Evolutionary conservation across 345 rosid genomes (phyloP), one percentile per base, ranked within the genome.

Genomic region (Citrus unshiu): DNA sequence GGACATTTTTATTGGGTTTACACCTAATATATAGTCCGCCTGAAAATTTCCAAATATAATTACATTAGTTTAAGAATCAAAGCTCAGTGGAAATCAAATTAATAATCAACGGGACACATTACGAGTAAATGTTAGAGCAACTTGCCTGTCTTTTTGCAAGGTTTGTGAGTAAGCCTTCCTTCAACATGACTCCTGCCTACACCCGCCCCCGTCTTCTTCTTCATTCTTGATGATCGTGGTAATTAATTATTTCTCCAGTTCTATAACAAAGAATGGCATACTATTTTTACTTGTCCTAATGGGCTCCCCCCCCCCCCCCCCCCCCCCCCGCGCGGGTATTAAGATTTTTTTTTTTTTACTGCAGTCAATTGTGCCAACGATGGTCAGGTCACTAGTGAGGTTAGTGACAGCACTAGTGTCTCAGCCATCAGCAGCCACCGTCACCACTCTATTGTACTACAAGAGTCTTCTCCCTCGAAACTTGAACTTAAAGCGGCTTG

Each of bases 11-110:
- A 86, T 79, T 43, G 96, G 93, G 78, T 93, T 95, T 32, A 77
- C 88, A 1, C 98, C 97, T 32, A 95, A 83, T 29, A 95, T 89
- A 83, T 95, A 93, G 79, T 95, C 95, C 24, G 92, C 93, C 91
- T 90, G 80, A 72, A 78, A 54, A 22, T 43, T n/a, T 10, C 30
- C 30, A 24, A 24, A n/a, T 46, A 30, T 19, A 29, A 66, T 22
- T 79, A 40, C 63, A 51, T 57, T 39, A 58, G 40, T 25, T 9
- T 12, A 16, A 37, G 34, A 37, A 29, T 14, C 34, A 32, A 10
- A 14, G 43, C 25, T 16, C 9, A 7, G 46, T 32, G 30, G 16
- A 64, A 51, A 51, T 51, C 57, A 51, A 16, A 51, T 51, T 51
- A 16, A 5, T 51, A 16, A 16, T 18, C 19, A 51, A 16, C 3